Evolutionary conservation across 2,329 filamentous ascomycete species (phyloP).

Genomic region (Pseudopithomyces maydicus): DNA sequence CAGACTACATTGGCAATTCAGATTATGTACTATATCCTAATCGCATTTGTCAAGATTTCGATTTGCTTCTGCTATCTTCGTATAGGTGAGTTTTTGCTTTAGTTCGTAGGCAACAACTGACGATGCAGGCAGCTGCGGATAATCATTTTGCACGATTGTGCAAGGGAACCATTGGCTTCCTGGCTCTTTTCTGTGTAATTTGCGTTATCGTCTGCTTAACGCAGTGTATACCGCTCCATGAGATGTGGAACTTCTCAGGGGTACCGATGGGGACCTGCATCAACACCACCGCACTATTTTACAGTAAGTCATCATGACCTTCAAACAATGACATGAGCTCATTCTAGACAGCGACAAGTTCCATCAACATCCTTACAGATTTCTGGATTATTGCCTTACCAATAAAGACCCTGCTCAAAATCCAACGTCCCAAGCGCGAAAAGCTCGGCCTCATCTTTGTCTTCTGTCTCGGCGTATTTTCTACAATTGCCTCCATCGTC

Average conservation of each 20-base stretch:
- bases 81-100: conserved; percentile 28
- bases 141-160: conserved; percentile 25
- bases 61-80: conserved; percentile 43
- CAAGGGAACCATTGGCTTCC: conserved; percentile 31
- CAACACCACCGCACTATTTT: conserved; percentile 41
- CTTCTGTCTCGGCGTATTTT: conserved; percentile 83
- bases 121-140: conserved; percentile 23
- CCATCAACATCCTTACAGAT: conserved; percentile 88
- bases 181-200: conserved; percentile 28
- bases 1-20: conserved; percentile 35
- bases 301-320: conserved; percentile 26
- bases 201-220: conserved; percentile 30
- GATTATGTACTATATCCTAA: conserved; percentile 36
- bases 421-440: conserved; percentile 79
- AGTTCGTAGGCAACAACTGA: neutral
- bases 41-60: conserved; percentile 39
- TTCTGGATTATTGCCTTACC: conserved; percentile 83
- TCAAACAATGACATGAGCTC: neutral
- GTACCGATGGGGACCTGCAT: conserved; percentile 34
- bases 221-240: conserved; percentile 39
- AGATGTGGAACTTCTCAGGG: conserved; percentile 40
- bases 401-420: conserved; percentile 80
- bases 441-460: conserved; percentile 84
- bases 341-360: conserved; percentile 49
- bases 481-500: conserved; percentile 84